Evolutionary conservation across 2,329 filamentous ascomycete genomes (phyloP).

Genomic region (Mariannaea sp.): DNA sequence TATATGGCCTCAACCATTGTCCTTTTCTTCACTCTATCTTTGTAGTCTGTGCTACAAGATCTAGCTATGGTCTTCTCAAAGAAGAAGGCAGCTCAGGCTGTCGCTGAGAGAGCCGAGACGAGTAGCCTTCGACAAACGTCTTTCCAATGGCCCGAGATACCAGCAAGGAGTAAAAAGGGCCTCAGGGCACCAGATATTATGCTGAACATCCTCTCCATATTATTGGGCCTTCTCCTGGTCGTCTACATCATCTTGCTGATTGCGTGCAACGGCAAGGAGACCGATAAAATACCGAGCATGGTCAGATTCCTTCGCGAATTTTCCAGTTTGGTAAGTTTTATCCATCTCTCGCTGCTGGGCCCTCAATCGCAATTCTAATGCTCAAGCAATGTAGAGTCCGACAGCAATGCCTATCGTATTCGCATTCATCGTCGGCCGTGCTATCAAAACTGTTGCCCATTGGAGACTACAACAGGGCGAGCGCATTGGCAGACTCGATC

Average conservation of each 20-base stretch:
- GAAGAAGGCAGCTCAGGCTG: not conserved
- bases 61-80: constrained; percentile 1
- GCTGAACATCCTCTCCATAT: constrained; percentile 2
- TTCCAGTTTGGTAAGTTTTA: constrained; percentile 5
- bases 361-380: too few relatives aligned
- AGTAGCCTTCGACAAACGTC: not conserved
- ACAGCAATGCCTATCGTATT: constrained; percentile 16
- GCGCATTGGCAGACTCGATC: constrained; percentile 8
- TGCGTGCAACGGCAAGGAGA: constrained; percentile 1
- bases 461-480: constrained; percentile 19
- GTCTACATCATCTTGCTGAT: constrained; percentile 12
- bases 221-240: constrained; percentile 2
- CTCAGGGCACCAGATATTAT: not conserved
- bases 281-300: not conserved
- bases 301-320: constrained; percentile 8
- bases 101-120: not conserved
- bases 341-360: not conserved
- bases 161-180: not conserved
- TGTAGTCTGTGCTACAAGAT: not conserved
- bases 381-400: not conserved
- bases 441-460: constrained; percentile 10
- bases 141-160: constrained; percentile 3
- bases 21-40: not conserved
- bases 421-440: constrained; percentile 14
- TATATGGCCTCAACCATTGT: not conserved